Conservation (phyloP, 1,284 basidiomycete species). For the Inonotus obliquus region DNA sequence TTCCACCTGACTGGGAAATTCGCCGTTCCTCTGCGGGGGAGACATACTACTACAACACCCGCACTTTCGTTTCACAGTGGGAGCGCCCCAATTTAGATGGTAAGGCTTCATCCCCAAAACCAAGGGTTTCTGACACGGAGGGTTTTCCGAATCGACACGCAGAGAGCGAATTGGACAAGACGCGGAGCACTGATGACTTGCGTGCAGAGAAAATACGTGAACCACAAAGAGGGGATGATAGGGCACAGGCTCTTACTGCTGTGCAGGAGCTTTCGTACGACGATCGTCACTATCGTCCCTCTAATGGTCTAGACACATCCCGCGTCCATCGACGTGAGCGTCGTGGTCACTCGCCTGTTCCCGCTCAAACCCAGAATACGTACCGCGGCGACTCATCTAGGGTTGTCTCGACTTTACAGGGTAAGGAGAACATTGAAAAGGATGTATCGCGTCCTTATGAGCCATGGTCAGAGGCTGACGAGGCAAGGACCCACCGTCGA, state of each 20-base stretch:
- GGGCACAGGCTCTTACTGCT: background rate
- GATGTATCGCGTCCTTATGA: background rate
- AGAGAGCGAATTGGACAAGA: background rate
- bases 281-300: conserved; percentile 17
- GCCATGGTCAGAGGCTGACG: background rate
- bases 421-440: background rate
- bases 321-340: background rate
- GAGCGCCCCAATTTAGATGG: conserved; percentile 34
- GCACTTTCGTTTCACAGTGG: conserved; percentile 59
- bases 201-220: background rate
- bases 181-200: conserved; percentile 2
- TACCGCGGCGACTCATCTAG: background rate
- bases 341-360: background rate
- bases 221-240: background rate
- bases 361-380: background rate
- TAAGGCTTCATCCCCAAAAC: conserved; percentile 9
- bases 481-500: background rate
- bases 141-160: background rate
- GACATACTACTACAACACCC: conserved; percentile 56
- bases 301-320: background rate
- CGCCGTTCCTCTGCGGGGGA: conserved; percentile 33
- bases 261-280: background rate
- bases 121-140: background rate
- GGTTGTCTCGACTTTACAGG: background rate
- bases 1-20: conserved; percentile 61